A percentile compares a stretch with the other conserved stretches of the same genome.
phyloP scores from a whole-genome alignment of 208 protist species.

The Leishmania guyanensis region DNA sequence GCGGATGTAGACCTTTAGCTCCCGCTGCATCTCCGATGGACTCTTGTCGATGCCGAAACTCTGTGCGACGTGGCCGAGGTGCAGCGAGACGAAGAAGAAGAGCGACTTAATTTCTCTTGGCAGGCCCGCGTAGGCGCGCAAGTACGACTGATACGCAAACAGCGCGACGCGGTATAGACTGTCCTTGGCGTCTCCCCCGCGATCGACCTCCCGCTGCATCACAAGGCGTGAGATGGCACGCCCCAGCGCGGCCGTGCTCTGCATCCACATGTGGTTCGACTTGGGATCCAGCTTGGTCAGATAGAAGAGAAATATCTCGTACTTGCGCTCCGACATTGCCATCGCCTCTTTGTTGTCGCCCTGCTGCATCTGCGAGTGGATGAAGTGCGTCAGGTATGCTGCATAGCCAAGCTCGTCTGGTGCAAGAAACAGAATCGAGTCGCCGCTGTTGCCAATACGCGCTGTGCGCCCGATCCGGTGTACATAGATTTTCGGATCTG shows the following conservation, averaged over 20 bases:
- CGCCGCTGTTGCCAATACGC: conserved; percentile 92
- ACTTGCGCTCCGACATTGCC: conserved; percentile 82
- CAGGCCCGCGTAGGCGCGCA: conserved; percentile 96
- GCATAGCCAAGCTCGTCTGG: conserved; percentile 91
- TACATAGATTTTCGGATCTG: conserved; percentile 94
- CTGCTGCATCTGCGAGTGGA: conserved; percentile 53
- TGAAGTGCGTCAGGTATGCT: conserved; percentile 83
- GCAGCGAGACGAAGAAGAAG: conserved; percentile 89
- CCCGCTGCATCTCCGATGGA: conserved; percentile 77
- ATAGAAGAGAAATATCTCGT: conserved; percentile 87
- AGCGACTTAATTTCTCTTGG: conserved; percentile 47
- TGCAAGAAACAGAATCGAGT: conserved; percentile 93
- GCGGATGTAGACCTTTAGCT: conserved; percentile 58
- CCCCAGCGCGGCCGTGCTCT: conserved; percentile 88
- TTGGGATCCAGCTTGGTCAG: conserved; percentile 97
- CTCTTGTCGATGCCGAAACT: conserved; percentile 92
- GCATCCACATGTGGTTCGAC: conserved; percentile 94
- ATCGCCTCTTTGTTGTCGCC: conserved; percentile 14
- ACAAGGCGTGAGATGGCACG: conserved; percentile 92
- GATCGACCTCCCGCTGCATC: conserved; percentile 45
- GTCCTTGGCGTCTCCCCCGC: conserved; percentile 62
- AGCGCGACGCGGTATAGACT: conserved; percentile 95
- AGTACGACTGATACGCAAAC: conserved; percentile 98
- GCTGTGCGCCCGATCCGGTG: conserved; percentile 97
- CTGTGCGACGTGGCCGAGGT: conserved; percentile 94